Conservation (phyloP, 306 rosid species). For the Citrullus mucosospermus region DNA sequence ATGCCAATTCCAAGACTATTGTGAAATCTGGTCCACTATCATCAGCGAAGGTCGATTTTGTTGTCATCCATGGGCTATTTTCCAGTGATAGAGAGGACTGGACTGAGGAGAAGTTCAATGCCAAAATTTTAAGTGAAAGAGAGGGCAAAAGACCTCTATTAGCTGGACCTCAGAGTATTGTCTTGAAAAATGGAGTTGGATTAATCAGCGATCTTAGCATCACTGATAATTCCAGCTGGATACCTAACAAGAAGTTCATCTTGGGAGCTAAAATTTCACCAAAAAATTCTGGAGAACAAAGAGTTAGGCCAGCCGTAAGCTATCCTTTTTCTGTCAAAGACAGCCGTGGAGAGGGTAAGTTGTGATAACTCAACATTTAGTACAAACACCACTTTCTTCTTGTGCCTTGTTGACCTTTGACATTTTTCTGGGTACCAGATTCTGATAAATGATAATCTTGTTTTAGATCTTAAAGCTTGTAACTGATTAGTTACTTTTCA, state of each 20-base stretch:
- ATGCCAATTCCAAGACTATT: slow-evolving; percentile 5
- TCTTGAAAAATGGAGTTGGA: slow-evolving; percentile 3
- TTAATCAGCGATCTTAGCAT: background rate
- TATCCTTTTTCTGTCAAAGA: slow-evolving; percentile 11
- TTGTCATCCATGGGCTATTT: slow-evolving; percentile 6
- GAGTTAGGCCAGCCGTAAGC: slow-evolving; percentile 10
- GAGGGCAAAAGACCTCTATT: slow-evolving; percentile 9
- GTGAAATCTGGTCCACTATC: slow-evolving; percentile 6
- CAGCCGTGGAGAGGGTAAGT: slow-evolving; percentile 14
- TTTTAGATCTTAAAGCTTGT: background rate
- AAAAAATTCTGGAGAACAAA: background rate
- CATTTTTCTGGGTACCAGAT: background rate
- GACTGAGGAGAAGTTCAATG: slow-evolving; percentile 5
- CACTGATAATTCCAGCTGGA: slow-evolving; percentile 19
- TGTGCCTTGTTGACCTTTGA: background rate
- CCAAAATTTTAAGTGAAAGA: slow-evolving; percentile 6
- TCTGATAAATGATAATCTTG: background rate
- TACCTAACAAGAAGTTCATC: background rate
- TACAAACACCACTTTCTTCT: background rate
- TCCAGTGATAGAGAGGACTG: slow-evolving; percentile 5
- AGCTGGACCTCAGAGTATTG: slow-evolving; percentile 2
- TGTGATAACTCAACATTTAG: background rate
- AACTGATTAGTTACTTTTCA: slow-evolving; percentile 1
- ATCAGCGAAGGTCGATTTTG: slow-evolving; percentile 2
- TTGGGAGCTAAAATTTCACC: slow-evolving; percentile 9